Percentiles rank a stretch among this genome's conserved stretches.
phyloP scores from a whole-genome alignment of 148 eudicot genomes.

The Nyssa sinensis region DNA sequence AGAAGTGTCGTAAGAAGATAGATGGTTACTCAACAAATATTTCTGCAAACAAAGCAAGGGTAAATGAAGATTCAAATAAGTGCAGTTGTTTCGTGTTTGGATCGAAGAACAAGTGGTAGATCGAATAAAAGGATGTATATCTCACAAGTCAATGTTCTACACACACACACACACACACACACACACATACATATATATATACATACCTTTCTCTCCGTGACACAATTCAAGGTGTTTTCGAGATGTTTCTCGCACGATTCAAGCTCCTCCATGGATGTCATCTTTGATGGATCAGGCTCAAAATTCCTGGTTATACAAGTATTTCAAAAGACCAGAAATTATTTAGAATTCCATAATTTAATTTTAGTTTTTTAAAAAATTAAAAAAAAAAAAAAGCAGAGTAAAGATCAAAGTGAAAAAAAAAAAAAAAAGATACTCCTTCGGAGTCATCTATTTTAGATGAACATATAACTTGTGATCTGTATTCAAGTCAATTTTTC shows the following conservation, averaged over 20 bases:
- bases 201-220: conserved; percentile 60
- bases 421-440: background rate
- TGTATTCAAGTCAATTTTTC: too few relatives aligned
- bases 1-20: conserved; percentile 35
- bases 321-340: background rate
- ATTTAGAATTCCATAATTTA: background rate
- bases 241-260: conserved; percentile 52
- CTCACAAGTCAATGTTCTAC: too few relatives aligned
- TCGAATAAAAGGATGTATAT: too few relatives aligned
- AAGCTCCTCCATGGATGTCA: conserved; percentile 51
- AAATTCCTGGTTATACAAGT: conserved; percentile 26
- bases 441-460: too few relatives aligned
- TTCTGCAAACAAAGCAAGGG: conserved; percentile 26
- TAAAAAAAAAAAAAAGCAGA: too few relatives aligned
- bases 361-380: conserved; percentile 8
- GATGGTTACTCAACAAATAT: conserved; percentile 38
- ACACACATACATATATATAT: conserved; percentile 2
- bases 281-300: conserved; percentile 53
- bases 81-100: too few relatives aligned
- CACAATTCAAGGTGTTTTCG: conserved; percentile 42
- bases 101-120: too few relatives aligned
- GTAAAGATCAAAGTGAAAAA: background rate
- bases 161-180: too few relatives aligned
- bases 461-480: too few relatives aligned
- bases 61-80: background rate